A percentile compares a stretch with the other conserved stretches of the same genome.
These are phyloP conservation scores for Physcia stellaris DNA, from an alignment of 495 filamentous ascomycete species.

Conservation along the genomic window DNA sequence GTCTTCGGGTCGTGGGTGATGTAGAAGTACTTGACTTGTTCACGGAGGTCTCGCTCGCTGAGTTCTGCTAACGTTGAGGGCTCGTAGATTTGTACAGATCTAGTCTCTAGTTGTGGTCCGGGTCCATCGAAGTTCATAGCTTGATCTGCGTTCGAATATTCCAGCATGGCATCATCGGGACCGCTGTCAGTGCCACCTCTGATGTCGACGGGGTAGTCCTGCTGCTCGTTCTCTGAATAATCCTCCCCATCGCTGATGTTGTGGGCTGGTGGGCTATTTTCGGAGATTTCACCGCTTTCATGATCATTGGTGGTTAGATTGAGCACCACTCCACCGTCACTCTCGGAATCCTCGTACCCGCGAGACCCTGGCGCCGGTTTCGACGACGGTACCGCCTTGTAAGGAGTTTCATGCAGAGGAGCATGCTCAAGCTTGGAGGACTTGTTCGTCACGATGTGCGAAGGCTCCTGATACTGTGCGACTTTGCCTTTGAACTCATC, in stretches of 20 bases:
- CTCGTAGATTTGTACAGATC: not conserved
- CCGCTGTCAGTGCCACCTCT: slow-evolving; percentile 23
- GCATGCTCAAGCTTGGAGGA: slow-evolving; percentile 31
- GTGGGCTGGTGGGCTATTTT: not conserved
- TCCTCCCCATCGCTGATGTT: not conserved
- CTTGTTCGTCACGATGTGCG: slow-evolving; percentile 60
- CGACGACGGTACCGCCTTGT: no score
- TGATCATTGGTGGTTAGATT: not conserved
- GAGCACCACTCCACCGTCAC: not conserved
- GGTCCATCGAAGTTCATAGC: slow-evolving; percentile 26
- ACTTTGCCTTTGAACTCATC: no score
- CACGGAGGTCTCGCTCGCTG: slow-evolving; percentile 26
- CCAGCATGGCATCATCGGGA: slow-evolving; percentile 25
- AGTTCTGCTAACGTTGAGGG: slow-evolving; percentile 27
- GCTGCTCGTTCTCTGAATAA: not conserved
- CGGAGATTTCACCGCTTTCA: slow-evolving; percentile 3
- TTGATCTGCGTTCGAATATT: slow-evolving; percentile 20
- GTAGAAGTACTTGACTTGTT: slow-evolving; percentile 30
- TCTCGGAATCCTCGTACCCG: not conserved
- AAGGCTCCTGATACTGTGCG: slow-evolving; percentile 49
- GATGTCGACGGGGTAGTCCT: slow-evolving; percentile 32
- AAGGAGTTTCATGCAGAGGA: no score
- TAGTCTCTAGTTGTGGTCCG: slow-evolving; percentile 58
- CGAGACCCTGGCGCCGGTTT: no score
- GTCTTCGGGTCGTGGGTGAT: slow-evolving; percentile 47